Percentiles rank a stretch among this genome's conserved stretches.
phyloP scores from a whole-genome alignment of 371 early-diverging fungal genomes.

The Actinomortierella wolfii region DNA sequence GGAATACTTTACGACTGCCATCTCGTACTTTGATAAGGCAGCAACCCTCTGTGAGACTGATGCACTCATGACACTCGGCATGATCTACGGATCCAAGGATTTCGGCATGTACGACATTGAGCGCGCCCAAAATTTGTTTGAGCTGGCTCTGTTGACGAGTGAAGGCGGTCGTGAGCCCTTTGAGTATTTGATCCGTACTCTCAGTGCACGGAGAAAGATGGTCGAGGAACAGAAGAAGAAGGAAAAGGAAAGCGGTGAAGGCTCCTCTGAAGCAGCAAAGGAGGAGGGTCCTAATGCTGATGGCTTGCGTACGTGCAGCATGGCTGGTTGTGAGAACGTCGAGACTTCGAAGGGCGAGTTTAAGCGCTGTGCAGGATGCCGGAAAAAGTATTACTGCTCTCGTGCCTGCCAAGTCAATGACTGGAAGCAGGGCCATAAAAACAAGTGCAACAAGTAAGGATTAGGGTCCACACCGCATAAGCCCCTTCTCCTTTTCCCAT shows the following conservation, averaged over 20 bases:
- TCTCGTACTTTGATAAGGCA: constrained; percentile 61
- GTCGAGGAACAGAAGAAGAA: constrained; percentile 52
- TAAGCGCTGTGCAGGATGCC: constrained; percentile 63
- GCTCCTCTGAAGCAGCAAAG: constrained; percentile 49
- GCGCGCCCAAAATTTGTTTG: constrained; percentile 62
- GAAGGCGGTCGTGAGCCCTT: constrained; percentile 59
- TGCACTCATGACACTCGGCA: constrained; percentile 60
- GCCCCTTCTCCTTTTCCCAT: neutral
- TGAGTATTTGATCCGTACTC: constrained; percentile 54
- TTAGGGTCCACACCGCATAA: neutral
- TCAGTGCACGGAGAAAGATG: constrained; percentile 59
- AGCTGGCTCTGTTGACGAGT: constrained; percentile 54
- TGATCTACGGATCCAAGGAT: constrained; percentile 64
- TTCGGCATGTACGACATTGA: constrained; percentile 65
- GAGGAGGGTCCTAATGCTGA: constrained; percentile 50
- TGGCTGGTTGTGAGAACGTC: constrained; percentile 52
- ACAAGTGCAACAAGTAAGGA: constrained; percentile 49
- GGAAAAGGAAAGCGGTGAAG: constrained; percentile 37
- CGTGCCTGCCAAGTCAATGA: constrained; percentile 67
- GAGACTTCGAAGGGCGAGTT: constrained; percentile 58
- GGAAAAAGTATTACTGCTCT: constrained; percentile 60
- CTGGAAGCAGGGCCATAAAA: constrained; percentile 65
- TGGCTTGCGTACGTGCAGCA: constrained; percentile 55
- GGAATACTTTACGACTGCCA: constrained; percentile 60
- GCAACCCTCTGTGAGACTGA: constrained; percentile 61